Conservation (phyloP, 1,139 yeast species). For the Trichomonascaceae sp. region DNA sequence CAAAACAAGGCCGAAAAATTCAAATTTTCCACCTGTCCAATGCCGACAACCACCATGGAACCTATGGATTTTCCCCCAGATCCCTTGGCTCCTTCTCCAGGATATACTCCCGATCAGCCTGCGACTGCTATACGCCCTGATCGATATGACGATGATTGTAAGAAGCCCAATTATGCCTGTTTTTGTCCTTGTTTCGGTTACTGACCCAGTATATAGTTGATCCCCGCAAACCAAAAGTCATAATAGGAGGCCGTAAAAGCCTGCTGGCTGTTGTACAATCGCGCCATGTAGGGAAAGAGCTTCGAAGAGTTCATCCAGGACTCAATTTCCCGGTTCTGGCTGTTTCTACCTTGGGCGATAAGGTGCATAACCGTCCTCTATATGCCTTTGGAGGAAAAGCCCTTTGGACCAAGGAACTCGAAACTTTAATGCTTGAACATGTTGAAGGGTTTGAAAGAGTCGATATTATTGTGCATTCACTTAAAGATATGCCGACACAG, state of each 20-base stretch:
- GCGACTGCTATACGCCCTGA: constrained; percentile 11
- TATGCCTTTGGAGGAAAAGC: constrained; percentile 96
- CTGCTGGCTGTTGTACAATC: constrained; percentile 82
- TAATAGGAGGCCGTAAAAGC: constrained; percentile 85
- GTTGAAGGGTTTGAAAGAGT: constrained; percentile 56
- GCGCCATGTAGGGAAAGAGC: constrained; percentile 58
- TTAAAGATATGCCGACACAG: constrained; percentile 92
- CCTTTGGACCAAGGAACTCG: constrained; percentile 93
- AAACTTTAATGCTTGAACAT: constrained; percentile 59
- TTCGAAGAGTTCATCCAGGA: constrained; percentile 56
- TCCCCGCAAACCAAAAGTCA: constrained; percentile 16
- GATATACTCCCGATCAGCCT: constrained; percentile 11
- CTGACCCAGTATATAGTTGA: constrained; percentile 10
- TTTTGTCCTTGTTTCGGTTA: neutral
- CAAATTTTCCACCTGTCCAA: neutral
- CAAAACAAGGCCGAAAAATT: neutral
- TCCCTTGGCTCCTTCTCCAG: constrained; percentile 10
- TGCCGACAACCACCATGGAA: neutral
- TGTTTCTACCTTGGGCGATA: constrained; percentile 83
- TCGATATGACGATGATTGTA: constrained; percentile 16
- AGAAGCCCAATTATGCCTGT: constrained; percentile 5
- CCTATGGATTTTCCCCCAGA: neutral
- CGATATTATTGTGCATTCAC: constrained; percentile 87
- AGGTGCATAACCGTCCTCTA: constrained; percentile 74
- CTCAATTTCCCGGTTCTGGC: constrained; percentile 68